phyloP scores from a whole-genome alignment of 805 yeast genomes.

The Nakazawaea wickerhamii region DNA sequence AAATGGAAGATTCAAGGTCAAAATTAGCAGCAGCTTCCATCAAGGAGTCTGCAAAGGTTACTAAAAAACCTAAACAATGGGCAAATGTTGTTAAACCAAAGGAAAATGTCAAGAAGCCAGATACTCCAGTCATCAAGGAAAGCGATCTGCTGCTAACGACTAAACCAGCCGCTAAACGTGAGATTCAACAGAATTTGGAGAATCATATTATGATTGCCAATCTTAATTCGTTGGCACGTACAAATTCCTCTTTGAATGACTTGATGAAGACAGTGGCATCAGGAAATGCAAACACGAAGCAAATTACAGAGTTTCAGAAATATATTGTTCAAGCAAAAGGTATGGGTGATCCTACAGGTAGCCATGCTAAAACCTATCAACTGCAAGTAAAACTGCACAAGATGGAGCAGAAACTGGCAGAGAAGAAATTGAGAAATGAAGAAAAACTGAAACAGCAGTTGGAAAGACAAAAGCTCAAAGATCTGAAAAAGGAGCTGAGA shows the following conservation, averaged over 20 bases:
- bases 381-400: slow-evolving; percentile 14
- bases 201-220: slow-evolving; percentile 81
- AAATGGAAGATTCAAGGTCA: background rate
- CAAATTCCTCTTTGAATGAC: slow-evolving; percentile 58
- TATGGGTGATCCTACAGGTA: slow-evolving; percentile 44
- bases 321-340: slow-evolving; percentile 74
- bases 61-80: slow-evolving; percentile 14
- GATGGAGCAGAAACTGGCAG: slow-evolving; percentile 17
- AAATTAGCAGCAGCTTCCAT: background rate
- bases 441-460: slow-evolving; percentile 13
- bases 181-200: slow-evolving; percentile 49
- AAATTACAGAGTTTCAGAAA: slow-evolving; percentile 72
- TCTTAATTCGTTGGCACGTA: slow-evolving; percentile 74
- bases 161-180: slow-evolving; percentile 17
- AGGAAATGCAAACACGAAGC: slow-evolving; percentile 67
- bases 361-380: slow-evolving; percentile 1
- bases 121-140: slow-evolving; percentile 18
- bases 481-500: slow-evolving; percentile 18
- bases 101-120: slow-evolving; percentile 14
- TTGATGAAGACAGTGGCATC: slow-evolving; percentile 85
- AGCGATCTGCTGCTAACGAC: slow-evolving; percentile 14
- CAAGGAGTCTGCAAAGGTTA: background rate
- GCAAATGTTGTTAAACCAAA: slow-evolving; percentile 21
- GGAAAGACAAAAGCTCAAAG: slow-evolving; percentile 15
- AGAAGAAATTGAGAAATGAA: slow-evolving; percentile 13